phyloP scores from a whole-genome alignment of 202 grass and related monocot genomes.

The Digitaria exilis region DNA sequence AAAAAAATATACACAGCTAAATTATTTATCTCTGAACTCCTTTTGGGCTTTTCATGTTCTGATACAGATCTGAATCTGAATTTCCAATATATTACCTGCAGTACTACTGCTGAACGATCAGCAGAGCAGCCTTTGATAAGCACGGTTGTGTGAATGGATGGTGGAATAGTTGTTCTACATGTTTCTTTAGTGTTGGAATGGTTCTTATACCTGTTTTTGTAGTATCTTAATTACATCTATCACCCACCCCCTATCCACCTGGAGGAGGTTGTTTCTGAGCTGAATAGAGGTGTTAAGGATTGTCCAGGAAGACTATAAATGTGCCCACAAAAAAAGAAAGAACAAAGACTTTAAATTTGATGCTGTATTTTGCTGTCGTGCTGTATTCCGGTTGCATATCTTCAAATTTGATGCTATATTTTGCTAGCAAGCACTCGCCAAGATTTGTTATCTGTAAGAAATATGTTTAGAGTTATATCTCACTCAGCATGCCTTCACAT shows the following conservation, averaged over 20 bases:
- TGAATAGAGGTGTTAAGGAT: background rate
- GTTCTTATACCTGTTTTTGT: slow-evolving; percentile 7
- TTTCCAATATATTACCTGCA: background rate
- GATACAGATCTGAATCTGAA: background rate
- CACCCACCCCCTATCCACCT: background rate
- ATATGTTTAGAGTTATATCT: slow-evolving; percentile 21
- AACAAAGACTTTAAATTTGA: background rate
- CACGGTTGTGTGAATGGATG: background rate
- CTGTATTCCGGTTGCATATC: background rate
- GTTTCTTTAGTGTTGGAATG: background rate
- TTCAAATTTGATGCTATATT: background rate
- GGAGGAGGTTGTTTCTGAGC: background rate
- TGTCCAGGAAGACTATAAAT: background rate
- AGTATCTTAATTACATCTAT: background rate
- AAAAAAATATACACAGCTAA: background rate
- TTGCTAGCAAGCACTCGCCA: background rate
- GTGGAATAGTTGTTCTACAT: background rate
- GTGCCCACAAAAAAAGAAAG: too few species aligned
- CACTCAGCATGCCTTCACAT: slow-evolving; percentile 26
- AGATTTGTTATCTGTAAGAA: background rate
- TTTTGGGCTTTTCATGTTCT: background rate
- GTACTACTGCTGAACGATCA: background rate
- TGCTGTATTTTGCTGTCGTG: background rate
- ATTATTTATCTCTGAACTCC: background rate
- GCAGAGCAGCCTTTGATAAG: background rate